These are phyloP conservation scores for Galerina marginata DNA, from an alignment of 768 basidiomycete genomes.

Conservation along the genomic window DNA sequence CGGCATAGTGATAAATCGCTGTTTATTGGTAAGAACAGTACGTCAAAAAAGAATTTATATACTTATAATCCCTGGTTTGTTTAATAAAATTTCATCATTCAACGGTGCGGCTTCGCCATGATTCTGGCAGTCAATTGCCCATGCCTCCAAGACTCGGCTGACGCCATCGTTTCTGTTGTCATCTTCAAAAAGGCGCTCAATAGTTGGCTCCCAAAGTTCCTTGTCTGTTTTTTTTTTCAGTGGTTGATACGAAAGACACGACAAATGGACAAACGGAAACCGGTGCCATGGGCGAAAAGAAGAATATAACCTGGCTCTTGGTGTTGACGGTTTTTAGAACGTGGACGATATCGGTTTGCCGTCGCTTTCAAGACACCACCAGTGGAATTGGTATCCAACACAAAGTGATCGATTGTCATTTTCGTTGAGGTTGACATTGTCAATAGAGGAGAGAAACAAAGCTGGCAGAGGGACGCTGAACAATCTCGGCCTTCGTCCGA, in stretches of 20 bases:
- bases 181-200: neutral
- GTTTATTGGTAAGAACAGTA: neutral
- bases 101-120: neutral
- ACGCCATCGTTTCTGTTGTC: neutral
- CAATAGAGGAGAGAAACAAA: too few species aligned
- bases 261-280: neutral
- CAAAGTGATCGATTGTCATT: neutral
- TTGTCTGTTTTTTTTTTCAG: neutral
- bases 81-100: neutral
- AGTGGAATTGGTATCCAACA: neutral
- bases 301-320: neutral
- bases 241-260: neutral
- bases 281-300: constrained; percentile 2
- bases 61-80: neutral
- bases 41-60: neutral
- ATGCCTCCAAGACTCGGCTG: neutral
- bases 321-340: neutral
- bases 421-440: too few species aligned
- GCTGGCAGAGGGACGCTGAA: too few species aligned
- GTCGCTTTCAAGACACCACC: neutral
- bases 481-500: too few species aligned
- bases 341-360: neutral
- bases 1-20: neutral
- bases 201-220: constrained; percentile 2
- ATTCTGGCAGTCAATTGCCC: constrained; percentile 7